Evolutionary conservation across 192 early-diverging fungal species (phyloP), one percentile per base, ranked within the genome.

Genomic region (Backusella australiensis): DNA sequence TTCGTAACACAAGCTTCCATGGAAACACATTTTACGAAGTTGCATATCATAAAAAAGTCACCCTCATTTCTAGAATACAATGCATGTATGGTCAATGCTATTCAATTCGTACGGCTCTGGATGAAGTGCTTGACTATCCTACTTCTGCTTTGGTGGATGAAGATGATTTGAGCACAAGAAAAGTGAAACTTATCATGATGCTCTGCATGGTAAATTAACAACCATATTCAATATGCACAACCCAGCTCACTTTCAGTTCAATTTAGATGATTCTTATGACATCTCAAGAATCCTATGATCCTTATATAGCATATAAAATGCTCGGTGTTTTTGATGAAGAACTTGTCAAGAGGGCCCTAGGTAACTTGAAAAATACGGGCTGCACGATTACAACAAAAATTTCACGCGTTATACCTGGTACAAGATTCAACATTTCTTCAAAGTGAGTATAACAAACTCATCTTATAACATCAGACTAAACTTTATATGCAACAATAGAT

Each of bases 261-360:
- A 53, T 29, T 34, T 72, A 72, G 71, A 72, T 72, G 71, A 35
- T 26, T 52, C 44, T 72, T 34, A 35, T 72, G 29, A 53, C 71
- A 8, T 44, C 71, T 6, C 32, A 44, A 35, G 46, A 72, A 34
- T n/a, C 2, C 34, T 72, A 49, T 72, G 71, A 72, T 19, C 71
- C 71, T n/a, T 72, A n/a, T 36, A 9, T 34, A 2, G 23, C 71
- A 6, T 72, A 56, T 72, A 34, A 15, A 4, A 12, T 53, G 34
- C 23, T 72, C 14, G 9, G 19, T 52, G 19, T 2, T 21, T 72
- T 49, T 17, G 15, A 44, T 53, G 17, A 34, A 19, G 29, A 56
- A 0, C 68, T 69, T 36, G 34, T 69, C 19, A 21, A 2, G 3
- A n/a, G 4, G 15, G 71, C 71, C 34, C 6, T 56, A 21, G 21